Evolutionary conservation across 805 yeast genomes (phyloP).

Genomic region (Sporopachydermia lactativora): DNA sequence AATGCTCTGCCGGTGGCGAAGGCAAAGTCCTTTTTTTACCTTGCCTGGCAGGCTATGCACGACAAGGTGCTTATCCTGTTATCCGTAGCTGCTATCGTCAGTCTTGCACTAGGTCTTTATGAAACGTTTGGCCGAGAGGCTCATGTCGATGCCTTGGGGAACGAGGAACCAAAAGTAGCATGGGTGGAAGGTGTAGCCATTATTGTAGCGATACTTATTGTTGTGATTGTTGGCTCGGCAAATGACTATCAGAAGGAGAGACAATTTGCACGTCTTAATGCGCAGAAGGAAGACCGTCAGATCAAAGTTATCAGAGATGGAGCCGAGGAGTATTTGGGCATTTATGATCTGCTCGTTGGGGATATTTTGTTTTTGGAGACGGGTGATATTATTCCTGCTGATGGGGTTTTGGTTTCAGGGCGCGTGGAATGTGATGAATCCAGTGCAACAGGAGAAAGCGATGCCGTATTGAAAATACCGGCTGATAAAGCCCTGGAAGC

Average conservation of each 20-base stretch:
- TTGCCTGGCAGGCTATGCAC: slow-evolving; percentile 74
- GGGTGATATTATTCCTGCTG: slow-evolving; percentile 91
- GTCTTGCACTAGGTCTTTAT: slow-evolving; percentile 82
- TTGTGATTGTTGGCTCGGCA: slow-evolving; percentile 86
- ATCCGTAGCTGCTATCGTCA: slow-evolving; percentile 75
- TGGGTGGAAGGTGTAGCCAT: slow-evolving; percentile 99
- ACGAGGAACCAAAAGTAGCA: slow-evolving; percentile 68
- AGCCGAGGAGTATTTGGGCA: slow-evolving; percentile 48
- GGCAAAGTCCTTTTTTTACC: slow-evolving; percentile 49
- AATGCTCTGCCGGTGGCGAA: slow-evolving; percentile 60
- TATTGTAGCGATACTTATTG: slow-evolving; percentile 79
- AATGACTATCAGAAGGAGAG: slow-evolving; percentile 94
- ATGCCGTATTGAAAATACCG: slow-evolving; percentile 58
- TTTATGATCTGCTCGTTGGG: slow-evolving; percentile 73
- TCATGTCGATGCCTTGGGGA: slow-evolving; percentile 66
- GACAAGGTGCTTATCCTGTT: slow-evolving; percentile 83
- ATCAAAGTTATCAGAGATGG: slow-evolving; percentile 68
- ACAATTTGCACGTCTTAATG: slow-evolving; percentile 78
- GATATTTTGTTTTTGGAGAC: slow-evolving; percentile 75
- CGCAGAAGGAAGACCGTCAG: slow-evolving; percentile 75
- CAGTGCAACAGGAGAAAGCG: slow-evolving; percentile 87
- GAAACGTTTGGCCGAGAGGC: slow-evolving; percentile 82
- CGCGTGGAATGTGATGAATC: slow-evolving; percentile 80
- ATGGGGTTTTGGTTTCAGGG: slow-evolving; percentile 61
- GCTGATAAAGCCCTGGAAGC: slow-evolving; percentile 27